A percentile compares a stretch with the other conserved stretches of the same genome.
Evolutionary conservation across 306 rosid genomes (phyloP).

Genomic region (Pterocarpus macrocarpus): DNA sequence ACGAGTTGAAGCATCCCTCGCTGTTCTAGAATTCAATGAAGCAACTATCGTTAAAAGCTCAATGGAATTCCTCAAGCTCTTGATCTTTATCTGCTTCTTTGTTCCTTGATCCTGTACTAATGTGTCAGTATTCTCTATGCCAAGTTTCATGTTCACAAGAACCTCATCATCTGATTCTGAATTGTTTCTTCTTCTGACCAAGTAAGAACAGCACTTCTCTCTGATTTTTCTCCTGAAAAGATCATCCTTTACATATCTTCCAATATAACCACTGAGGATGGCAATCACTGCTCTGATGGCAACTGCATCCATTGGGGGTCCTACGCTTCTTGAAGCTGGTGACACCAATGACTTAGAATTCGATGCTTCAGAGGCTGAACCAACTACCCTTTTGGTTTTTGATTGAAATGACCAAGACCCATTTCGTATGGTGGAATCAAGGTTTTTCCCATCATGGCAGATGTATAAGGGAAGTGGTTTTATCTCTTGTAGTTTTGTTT

Average conservation of each 20-base stretch:
- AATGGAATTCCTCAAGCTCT: slow-evolving; percentile 55
- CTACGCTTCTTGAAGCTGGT: slow-evolving; percentile 51
- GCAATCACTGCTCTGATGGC: slow-evolving; percentile 73
- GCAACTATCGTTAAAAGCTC: slow-evolving; percentile 63
- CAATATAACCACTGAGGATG: slow-evolving; percentile 73
- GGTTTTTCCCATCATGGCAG: slow-evolving; percentile 52
- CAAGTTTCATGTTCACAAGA: slow-evolving; percentile 56
- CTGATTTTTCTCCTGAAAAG: slow-evolving; percentile 58
- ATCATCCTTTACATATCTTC: slow-evolving; percentile 64
- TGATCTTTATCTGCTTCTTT: slow-evolving; percentile 47
- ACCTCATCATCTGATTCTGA: slow-evolving; percentile 50
- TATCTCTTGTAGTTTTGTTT: slow-evolving; percentile 37
- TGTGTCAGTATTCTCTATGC: slow-evolving; percentile 62
- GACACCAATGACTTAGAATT: slow-evolving; percentile 53
- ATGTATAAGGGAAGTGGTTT: slow-evolving; percentile 56
- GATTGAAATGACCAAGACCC: slow-evolving; percentile 59
- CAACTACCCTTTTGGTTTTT: slow-evolving; percentile 44
- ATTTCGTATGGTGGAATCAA: slow-evolving; percentile 32
- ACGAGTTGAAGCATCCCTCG: slow-evolving; percentile 51
- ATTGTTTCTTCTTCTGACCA: slow-evolving; percentile 52
- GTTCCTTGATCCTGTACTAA: slow-evolving; percentile 59
- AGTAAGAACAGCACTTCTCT: slow-evolving; percentile 64
- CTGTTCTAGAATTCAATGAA: slow-evolving; percentile 56
- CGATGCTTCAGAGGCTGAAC: slow-evolving; percentile 55
- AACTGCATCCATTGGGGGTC: slow-evolving; percentile 66